phyloP scores from a whole-genome alignment of 1,139 yeast species.

The Suhomyces guaymorum region DNA sequence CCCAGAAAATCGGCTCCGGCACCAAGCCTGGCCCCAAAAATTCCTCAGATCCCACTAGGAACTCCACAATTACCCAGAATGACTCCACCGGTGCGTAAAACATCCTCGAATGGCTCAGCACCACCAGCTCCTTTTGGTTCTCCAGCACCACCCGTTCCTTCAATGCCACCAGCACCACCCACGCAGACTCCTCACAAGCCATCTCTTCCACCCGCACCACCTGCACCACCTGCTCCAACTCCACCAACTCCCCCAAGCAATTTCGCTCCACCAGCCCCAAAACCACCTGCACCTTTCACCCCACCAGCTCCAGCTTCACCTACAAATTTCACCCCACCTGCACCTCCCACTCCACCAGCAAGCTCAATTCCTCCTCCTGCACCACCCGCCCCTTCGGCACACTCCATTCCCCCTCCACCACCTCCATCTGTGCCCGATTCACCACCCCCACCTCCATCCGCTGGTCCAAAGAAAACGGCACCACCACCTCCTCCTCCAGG shows the following conservation, averaged over 20 bases:
- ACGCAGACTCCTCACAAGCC: no score
- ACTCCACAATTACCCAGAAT: constrained; percentile 7
- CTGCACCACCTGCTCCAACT: constrained; percentile 15
- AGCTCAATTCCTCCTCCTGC: constrained; percentile 12
- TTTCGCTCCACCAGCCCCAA: constrained; percentile 17
- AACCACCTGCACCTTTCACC: constrained; percentile 16
- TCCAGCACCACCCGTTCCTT: constrained; percentile 9
- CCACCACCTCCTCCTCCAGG: constrained; percentile 31
- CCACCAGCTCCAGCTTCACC: constrained; percentile 10
- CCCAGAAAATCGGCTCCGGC: constrained; percentile 12
- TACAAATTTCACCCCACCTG: constrained; percentile 8
- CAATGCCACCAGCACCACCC: constrained; percentile 14
- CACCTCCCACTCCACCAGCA: constrained; percentile 6
- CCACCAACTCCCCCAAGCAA: constrained; percentile 24
- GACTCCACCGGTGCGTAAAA: constrained; percentile 10
- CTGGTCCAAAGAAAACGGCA: constrained; percentile 12
- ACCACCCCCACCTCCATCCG: constrained; percentile 13
- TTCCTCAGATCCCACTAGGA: constrained; percentile 13
- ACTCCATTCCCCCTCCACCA: constrained; percentile 12
- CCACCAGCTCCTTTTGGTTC: constrained; percentile 14
- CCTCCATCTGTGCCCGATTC: constrained; percentile 15
- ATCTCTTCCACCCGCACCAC: constrained; percentile 12
- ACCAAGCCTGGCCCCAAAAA: constrained; percentile 14
- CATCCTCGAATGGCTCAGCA: constrained; percentile 7
- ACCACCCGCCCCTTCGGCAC: constrained; percentile 7